Percentiles rank a stretch among this genome's conserved stretches.
These are phyloP conservation scores for Brassica napus DNA, from an alignment of 345 rosid species.

Conservation along the genomic window Da-Ae NC_063452.1:62139501-62140000, in stretches of 20 bases:
- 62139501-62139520: neutral
- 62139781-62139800: constrained; percentile 13
- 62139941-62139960: neutral
- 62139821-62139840: neutral
- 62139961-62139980: neutral
- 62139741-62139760: constrained; percentile 38
- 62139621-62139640: neutral
- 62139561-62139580: too few relatives aligned
- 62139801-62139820: neutral
- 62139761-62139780: constrained; percentile 10
- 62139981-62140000: neutral
- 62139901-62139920: neutral
- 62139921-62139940: neutral
- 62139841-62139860: neutral
- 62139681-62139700: constrained; percentile 26
- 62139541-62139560: neutral
- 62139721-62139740: constrained; percentile 43
- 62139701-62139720: constrained; percentile 33
- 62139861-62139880: neutral
- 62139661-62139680: constrained; percentile 24
- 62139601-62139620: too few relatives aligned
- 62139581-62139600: too few relatives aligned
- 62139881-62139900: neutral
- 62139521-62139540: neutral
- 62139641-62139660: neutral